Conservation (phyloP, 2,329 filamentous ascomycete genomes). For the Hymenoscyphus infarciens region DNA sequence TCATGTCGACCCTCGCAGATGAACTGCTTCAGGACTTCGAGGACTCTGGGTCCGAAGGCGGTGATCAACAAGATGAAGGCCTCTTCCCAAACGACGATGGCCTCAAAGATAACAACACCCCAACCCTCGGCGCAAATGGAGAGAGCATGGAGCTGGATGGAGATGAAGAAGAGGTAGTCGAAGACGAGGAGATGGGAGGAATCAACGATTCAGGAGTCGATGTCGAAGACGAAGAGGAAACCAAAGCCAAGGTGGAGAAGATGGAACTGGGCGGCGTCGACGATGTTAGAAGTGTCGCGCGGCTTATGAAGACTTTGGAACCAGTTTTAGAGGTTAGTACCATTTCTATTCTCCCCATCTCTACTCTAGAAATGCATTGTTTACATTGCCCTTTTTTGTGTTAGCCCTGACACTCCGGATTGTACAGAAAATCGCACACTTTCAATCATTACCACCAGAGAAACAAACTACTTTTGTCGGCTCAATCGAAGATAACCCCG, state of each 20-base stretch:
- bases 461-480: slow-evolving; percentile 65
- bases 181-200: slow-evolving; percentile 56
- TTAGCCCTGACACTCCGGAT: slow-evolving; percentile 65
- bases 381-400: slow-evolving; percentile 59
- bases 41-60: slow-evolving; percentile 75
- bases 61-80: slow-evolving; percentile 53
- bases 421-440: slow-evolving; percentile 75
- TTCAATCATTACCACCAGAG: slow-evolving; percentile 64
- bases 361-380: slow-evolving; percentile 41
- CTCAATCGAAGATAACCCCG: slow-evolving; percentile 86
- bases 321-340: slow-evolving; percentile 76
- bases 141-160: slow-evolving; percentile 56
- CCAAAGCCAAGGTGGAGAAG: slow-evolving; percentile 77
- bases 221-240: slow-evolving; percentile 60
- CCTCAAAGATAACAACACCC: slow-evolving; percentile 32
- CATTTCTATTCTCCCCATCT: slow-evolving; percentile 26
- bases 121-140: slow-evolving; percentile 37
- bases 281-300: slow-evolving; percentile 76
- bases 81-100: slow-evolving; percentile 42
- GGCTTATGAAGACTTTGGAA: slow-evolving; percentile 75
- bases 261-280: slow-evolving; percentile 71
- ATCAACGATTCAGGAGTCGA: slow-evolving; percentile 43
- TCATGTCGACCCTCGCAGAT: slow-evolving; percentile 87
- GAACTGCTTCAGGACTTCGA: slow-evolving; percentile 91
- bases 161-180: slow-evolving; percentile 56